Percentiles rank a stretch among this genome's conserved stretches.
Evolutionary conservation across 2,329 filamentous ascomycete species (phyloP).

Genomic region (Fusarium nurragi): DNA sequence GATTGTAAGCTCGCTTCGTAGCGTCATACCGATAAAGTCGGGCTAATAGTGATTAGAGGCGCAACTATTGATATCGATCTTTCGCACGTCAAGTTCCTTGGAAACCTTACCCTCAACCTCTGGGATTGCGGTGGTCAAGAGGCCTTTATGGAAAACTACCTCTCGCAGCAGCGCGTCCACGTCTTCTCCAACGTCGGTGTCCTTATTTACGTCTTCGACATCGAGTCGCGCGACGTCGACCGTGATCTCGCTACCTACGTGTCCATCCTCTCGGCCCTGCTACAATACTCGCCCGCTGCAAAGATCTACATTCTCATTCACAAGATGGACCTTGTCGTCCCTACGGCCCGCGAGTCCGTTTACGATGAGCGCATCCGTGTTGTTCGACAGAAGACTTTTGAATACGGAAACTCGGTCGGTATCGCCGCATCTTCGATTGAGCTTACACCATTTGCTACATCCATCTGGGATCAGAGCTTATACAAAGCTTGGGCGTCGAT

Average conservation of each 20-base stretch:
- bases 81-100: slow-evolving; percentile 98
- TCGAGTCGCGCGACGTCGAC: slow-evolving; percentile 93
- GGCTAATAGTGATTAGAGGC: slow-evolving; percentile 59
- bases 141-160: slow-evolving; percentile 98
- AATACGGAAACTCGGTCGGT: slow-evolving; percentile 56
- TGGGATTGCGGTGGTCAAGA: slow-evolving; percentile 99
- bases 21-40: not conserved
- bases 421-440: slow-evolving; percentile 59
- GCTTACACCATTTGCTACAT: slow-evolving; percentile 90
- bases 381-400: slow-evolving; percentile 76
- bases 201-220: slow-evolving; percentile 98
- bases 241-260: slow-evolving; percentile 93
- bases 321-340: slow-evolving; percentile 97
- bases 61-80: slow-evolving; percentile 99
- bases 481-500: slow-evolving; percentile 99
- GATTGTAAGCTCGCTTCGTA: slow-evolving; percentile 63
- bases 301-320: slow-evolving; percentile 96
- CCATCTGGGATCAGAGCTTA: slow-evolving; percentile 97
- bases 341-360: slow-evolving; percentile 78
- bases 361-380: slow-evolving; percentile 85
- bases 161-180: slow-evolving; percentile 92
- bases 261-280: slow-evolving; percentile 86
- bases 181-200: slow-evolving; percentile 97
- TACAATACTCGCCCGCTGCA: slow-evolving; percentile 82
- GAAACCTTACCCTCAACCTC: slow-evolving; percentile 94